These are phyloP conservation scores for Diplocarpon mali DNA, from an alignment of 2,329 filamentous ascomycete species.

Conservation along the genomic window DNA sequence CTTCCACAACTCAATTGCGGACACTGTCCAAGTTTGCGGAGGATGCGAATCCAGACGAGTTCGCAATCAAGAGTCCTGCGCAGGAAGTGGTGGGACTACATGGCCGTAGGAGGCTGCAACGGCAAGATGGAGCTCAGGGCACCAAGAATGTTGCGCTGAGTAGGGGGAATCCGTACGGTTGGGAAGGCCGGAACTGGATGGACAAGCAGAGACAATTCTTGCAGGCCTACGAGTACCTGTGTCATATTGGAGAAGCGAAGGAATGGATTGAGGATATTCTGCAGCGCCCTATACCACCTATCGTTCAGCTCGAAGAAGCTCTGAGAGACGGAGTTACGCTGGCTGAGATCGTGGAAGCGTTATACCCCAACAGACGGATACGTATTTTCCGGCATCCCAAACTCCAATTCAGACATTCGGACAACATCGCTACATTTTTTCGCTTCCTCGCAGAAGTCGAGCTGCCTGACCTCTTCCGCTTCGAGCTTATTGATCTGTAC, in stretches of 20 bases:
- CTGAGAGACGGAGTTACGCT: slow-evolving; percentile 87
- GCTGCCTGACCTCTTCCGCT: slow-evolving; percentile 88
- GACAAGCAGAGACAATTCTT: slow-evolving; percentile 95
- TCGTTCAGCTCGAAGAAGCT: slow-evolving; percentile 87
- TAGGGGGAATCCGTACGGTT: slow-evolving; percentile 47
- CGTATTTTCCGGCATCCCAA: slow-evolving; percentile 79
- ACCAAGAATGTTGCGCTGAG: slow-evolving; percentile 33
- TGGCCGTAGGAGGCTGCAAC: slow-evolving; percentile 72
- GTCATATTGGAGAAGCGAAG: slow-evolving; percentile 96
- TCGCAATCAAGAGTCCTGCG: slow-evolving; percentile 63
- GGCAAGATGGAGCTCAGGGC: slow-evolving; percentile 42
- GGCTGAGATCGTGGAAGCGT: slow-evolving; percentile 83
- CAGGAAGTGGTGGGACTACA: slow-evolving; percentile 84
- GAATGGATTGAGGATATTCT: slow-evolving; percentile 97
- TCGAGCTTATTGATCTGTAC: slow-evolving; percentile 94
- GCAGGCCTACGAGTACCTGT: slow-evolving; percentile 95
- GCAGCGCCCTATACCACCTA: slow-evolving; percentile 74
- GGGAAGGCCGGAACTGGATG: slow-evolving; percentile 92
- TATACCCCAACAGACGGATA: slow-evolving; percentile 64
- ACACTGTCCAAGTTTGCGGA: slow-evolving; percentile 77
- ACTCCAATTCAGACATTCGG: slow-evolving; percentile 88
- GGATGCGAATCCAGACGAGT: slow-evolving; percentile 64
- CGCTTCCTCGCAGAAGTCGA: slow-evolving; percentile 85
- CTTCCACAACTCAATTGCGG: slow-evolving; percentile 79
- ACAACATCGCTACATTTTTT: slow-evolving; percentile 97